A percentile compares a stretch with the other conserved stretches of the same genome.
These are phyloP conservation scores for Penicillium parvum DNA, from an alignment of 495 filamentous ascomycete species.

Conservation along the genomic window DNA sequence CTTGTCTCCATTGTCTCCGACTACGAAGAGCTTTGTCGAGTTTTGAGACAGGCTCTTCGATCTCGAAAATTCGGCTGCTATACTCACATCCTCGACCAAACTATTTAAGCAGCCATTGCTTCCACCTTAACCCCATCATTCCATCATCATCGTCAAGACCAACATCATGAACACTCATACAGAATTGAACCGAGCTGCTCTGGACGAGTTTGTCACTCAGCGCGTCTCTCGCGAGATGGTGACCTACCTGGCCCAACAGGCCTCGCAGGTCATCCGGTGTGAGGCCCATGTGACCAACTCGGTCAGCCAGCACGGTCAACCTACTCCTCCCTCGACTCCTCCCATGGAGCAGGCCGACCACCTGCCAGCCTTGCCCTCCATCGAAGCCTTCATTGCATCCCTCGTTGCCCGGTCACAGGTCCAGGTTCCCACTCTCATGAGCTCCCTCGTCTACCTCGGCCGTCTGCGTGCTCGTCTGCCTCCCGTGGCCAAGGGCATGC, in stretches of 20 bases:
- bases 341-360: constrained; percentile 47
- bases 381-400: constrained; percentile 87
- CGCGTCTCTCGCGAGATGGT: constrained; percentile 85
- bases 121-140: not conserved
- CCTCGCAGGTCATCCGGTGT: constrained; percentile 85
- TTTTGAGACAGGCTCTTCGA: no score
- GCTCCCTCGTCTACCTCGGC: constrained; percentile 85
- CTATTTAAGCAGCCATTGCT: not conserved
- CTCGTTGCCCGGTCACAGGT: constrained; percentile 91
- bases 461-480: constrained; percentile 79
- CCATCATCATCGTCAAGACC: constrained; percentile 30
- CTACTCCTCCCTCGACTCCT: constrained; percentile 64
- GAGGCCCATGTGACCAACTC: constrained; percentile 51
- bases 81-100: not conserved
- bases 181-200: constrained; percentile 71
- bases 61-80: no score
- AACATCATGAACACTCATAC: constrained; percentile 53
- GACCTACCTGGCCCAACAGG: constrained; percentile 74
- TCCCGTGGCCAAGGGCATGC: constrained; percentile 92
- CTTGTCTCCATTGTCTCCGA: constrained; percentile 1
- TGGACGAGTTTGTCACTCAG: constrained; percentile 82
- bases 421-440: constrained; percentile 96
- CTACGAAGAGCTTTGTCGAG: no score
- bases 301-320: constrained; percentile 56
- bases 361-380: constrained; percentile 59